Evolutionary conservation across 768 basidiomycete genomes (phyloP), one percentile per base, ranked within the genome.

Genomic region (Amanita thiersii): DNA sequence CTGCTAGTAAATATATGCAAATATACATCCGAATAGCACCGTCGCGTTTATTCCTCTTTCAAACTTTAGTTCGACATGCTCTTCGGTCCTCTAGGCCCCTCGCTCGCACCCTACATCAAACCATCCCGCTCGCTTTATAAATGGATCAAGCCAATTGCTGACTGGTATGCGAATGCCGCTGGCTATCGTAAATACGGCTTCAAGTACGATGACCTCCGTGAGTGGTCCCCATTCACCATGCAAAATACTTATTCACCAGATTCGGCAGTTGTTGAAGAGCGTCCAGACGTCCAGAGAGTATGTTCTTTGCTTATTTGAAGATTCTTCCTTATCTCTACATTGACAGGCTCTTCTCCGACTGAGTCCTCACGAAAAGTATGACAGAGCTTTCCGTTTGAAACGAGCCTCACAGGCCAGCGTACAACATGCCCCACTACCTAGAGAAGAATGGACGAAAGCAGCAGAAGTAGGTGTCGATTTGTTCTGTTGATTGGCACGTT

Each of bases 171-270:
- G 52, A 60, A 84, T 58, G 64, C 81, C 40, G 61, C 82, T 28
- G 91, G 93, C 29, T 87, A 92, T 72, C 77, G 94, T 52, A 72
- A 80, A 55, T 72, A 87, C 55, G 94, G 94, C 51, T 77, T 97
- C 64, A 79, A 75, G 56, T 93, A 96, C 60, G 94, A 99, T 61
- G 94, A 99, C 73, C 77, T 99, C 56, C 69, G 88, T 91, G 52
- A 62, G 88, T 75, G 19, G 40, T 45, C 26, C 43, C 40, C 49
- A 29, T 51, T 43, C 43, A 36, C 40, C 43, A 43, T 38, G 40
- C 35, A 32, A 18, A 14, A n/a, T 25, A 3, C 3, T 4, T 18
- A 37, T 38, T 41, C 43, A 39, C 43, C 49, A 79, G 24, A 5
- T 36, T 31, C 15, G 38, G 14, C 41, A 65, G 84, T 94, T 48